phyloP scores from a whole-genome alignment of 352 stramenopile species.

The Globisporangium rhizosaccharum region DNA sequence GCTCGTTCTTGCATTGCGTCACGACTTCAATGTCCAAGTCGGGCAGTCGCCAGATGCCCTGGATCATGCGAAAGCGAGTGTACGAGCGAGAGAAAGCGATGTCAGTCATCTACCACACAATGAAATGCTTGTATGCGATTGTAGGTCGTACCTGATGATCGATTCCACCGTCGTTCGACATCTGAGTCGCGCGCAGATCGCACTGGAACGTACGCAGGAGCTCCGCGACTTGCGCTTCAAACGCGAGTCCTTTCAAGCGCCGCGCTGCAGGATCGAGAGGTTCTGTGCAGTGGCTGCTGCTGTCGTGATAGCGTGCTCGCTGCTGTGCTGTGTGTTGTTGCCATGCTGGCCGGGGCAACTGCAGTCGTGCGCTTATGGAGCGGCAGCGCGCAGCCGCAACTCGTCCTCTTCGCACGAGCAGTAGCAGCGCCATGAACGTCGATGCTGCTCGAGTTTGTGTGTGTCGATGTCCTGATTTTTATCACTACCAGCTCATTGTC shows the following conservation, averaged over 20 bases:
- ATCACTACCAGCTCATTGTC: no score
- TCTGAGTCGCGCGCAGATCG: constrained; percentile 44
- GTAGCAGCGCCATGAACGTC: neutral
- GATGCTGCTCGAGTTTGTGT: neutral
- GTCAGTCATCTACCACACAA: no score
- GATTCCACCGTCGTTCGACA: constrained; percentile 67
- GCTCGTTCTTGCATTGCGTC: constrained; percentile 81
- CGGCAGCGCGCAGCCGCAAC: neutral
- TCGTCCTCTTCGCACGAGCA: neutral
- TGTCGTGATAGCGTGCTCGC: neutral
- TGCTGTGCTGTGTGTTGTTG: neutral
- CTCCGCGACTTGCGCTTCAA: constrained; percentile 54
- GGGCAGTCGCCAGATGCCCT: constrained; percentile 64
- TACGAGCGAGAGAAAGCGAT: neutral
- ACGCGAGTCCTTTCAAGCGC: constrained; percentile 41
- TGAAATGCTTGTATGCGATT: neutral
- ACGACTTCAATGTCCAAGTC: constrained; percentile 60
- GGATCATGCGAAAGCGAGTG: neutral
- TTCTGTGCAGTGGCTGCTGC: neutral
- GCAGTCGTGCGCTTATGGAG: no score
- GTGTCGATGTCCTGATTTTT: no score
- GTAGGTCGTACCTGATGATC: constrained; percentile 39
- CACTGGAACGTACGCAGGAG: constrained; percentile 52
- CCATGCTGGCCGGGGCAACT: no score
- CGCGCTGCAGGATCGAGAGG: neutral